phyloP scores from a whole-genome alignment of 1,284 basidiomycete species.

The Tilletia setariae region DNA sequence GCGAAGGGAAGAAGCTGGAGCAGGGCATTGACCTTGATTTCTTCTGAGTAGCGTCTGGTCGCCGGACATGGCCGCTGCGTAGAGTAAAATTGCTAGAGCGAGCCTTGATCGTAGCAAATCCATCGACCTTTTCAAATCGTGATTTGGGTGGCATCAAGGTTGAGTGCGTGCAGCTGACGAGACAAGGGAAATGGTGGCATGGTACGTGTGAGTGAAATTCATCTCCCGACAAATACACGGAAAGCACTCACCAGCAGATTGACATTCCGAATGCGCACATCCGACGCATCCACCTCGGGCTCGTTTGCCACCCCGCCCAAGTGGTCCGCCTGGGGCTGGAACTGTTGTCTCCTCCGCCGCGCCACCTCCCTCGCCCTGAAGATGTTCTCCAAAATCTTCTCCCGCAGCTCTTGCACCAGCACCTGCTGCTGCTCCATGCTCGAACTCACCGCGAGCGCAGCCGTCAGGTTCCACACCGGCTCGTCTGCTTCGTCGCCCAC shows the following conservation, averaged over 20 bases:
- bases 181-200: background rate
- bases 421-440: slow-evolving; percentile 77
- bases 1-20: no score
- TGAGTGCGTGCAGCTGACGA: slow-evolving; percentile 44
- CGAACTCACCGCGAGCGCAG: slow-evolving; percentile 80
- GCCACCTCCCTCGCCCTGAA: slow-evolving; percentile 63
- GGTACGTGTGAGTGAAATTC: background rate
- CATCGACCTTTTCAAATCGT: slow-evolving; percentile 28
- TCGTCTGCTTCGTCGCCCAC: slow-evolving; percentile 74
- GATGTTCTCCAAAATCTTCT: slow-evolving; percentile 87
- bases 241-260: slow-evolving; percentile 36
- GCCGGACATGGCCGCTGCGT: no score
- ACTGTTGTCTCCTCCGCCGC: background rate
- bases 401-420: slow-evolving; percentile 79
- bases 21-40: no score
- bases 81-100: no score
- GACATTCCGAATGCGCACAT: slow-evolving; percentile 48
- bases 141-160: slow-evolving; percentile 52
- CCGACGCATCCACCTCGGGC: slow-evolving; percentile 20
- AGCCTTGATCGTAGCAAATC: no score
- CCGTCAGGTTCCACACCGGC: slow-evolving; percentile 87
- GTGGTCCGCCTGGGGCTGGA: background rate
- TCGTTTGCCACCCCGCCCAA: background rate
- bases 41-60: no score
- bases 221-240: no score